A percentile compares a stretch with the other conserved stretches of the same genome.
Evolutionary conservation across 257 asterid species (phyloP).

Genomic region (Solanum clarkiae): DNA sequence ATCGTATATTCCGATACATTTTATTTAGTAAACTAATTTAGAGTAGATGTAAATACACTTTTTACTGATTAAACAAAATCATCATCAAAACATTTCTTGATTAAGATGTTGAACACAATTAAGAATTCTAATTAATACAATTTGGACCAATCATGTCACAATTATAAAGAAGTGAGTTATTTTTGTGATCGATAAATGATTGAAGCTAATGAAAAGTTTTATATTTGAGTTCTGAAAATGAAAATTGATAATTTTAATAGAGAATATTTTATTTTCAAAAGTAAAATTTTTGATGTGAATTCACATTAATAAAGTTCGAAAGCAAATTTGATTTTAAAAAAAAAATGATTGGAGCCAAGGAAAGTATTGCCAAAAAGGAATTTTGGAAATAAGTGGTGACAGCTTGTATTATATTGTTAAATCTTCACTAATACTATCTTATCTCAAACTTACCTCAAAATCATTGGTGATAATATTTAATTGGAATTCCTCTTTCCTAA

Average conservation of each 20-base stretch:
- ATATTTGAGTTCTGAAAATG: neutral
- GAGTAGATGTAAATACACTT: neutral
- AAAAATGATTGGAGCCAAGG: neutral
- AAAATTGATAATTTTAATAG: neutral
- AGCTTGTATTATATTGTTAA: neutral
- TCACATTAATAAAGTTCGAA: neutral
- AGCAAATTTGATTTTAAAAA: neutral
- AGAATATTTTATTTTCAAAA: neutral
- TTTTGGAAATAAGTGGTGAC: neutral
- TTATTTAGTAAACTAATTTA: neutral
- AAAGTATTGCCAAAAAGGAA: neutral
- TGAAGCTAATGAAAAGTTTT: neutral
- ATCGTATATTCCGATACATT: neutral
- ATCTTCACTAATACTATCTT: neutral
- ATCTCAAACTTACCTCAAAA: neutral
- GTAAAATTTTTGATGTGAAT: neutral
- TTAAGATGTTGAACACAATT: neutral
- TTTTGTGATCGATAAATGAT: neutral
- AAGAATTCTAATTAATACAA: neutral
- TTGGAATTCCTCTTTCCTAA: neutral
- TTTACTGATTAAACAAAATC: neutral
- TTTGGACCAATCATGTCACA: neutral
- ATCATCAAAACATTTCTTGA: neutral
- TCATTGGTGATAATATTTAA: neutral
- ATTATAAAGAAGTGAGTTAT: neutral